A percentile compares a stretch with the other conserved stretches of the same genome.
Conservation (phyloP, 768 basidiomycete genomes). For the Postia placenta region DNA sequence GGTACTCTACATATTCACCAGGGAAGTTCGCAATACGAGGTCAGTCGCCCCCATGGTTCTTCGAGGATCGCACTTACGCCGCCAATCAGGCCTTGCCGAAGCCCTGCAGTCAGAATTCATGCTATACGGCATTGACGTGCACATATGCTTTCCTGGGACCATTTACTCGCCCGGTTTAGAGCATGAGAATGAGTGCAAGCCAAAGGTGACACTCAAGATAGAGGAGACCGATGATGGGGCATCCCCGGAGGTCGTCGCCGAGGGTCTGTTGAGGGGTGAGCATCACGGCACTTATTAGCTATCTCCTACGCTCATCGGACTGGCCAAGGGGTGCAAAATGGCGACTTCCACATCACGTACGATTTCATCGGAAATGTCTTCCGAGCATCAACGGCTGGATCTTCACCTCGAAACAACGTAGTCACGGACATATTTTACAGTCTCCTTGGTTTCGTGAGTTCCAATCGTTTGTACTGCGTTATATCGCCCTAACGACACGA, state of each 20-base stretch:
- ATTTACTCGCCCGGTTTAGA: slow-evolving; percentile 76
- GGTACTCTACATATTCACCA: slow-evolving; percentile 76
- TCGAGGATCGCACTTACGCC: neutral
- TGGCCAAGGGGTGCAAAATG: slow-evolving; percentile 54
- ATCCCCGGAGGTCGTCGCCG: slow-evolving; percentile 59
- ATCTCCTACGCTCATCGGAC: neutral
- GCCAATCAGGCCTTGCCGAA: slow-evolving; percentile 67
- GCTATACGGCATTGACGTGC: slow-evolving; percentile 71
- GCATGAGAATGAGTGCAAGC: slow-evolving; percentile 73
- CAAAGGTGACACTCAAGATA: slow-evolving; percentile 65
- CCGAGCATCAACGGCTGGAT: slow-evolving; percentile 59
- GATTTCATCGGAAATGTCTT: slow-evolving; percentile 67
- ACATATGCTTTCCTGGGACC: slow-evolving; percentile 78
- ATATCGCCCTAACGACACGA: slow-evolving; percentile 13
- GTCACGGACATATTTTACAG: slow-evolving; percentile 47
- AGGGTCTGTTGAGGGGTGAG: slow-evolving; percentile 52
- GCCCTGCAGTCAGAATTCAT: slow-evolving; percentile 73
- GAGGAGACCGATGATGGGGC: slow-evolving; percentile 66
- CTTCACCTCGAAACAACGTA: slow-evolving; percentile 51
- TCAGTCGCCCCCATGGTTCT: slow-evolving; percentile 21
- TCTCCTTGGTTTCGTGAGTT: slow-evolving; percentile 29
- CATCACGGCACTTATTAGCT: too few species aligned
- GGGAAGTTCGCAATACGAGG: slow-evolving; percentile 85
- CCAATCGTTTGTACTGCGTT: slow-evolving; percentile 22
- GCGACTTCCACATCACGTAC: slow-evolving; percentile 68